Base-by-base conservation (phyloP, 2,329 filamentous ascomycete species). In the Neurospora sp. region DNA sequence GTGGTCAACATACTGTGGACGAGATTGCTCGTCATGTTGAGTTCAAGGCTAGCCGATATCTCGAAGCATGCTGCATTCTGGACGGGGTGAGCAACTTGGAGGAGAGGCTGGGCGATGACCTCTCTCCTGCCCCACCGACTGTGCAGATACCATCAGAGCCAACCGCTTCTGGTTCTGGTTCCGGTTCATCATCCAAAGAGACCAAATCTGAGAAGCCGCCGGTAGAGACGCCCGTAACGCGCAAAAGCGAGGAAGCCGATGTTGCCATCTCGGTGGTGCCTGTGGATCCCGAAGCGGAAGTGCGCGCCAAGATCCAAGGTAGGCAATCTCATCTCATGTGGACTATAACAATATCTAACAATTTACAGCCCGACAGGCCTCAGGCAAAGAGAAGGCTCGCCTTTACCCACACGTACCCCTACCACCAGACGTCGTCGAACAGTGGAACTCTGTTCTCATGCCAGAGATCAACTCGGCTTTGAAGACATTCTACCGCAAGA, bases 391-490 rank as follows among this genome's bases (percentile, higher is more conserved):
- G 6, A 88, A 87, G 70, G 80, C 85, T 67, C 85, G 86, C 41
- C 81, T 89, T 2, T 90, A 88, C 72, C 87, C 87, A 0, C 85
- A 89, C 68, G 84, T 88, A 0, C 79, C 84, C 0, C 80, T 90
- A 0, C 81, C 88, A 0, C 83, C 87, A 3, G 87, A 89, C 11
- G 83, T 88, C 2, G 81, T 93, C 2, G 88, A 92, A 41, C 86
- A 89, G 72, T 95, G 91, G 91, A 90, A 93, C 74, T 83, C 83
- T 1, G 85, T 85, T 2, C 80, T 93, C 70, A 91, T 92, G 82
- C 89, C 90, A 1, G 89, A 92, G 71, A 87, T 95, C 71, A 91
- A 92, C 77, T 83, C 87, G 19, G 87, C 92, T 1, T 84, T 93
- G 17, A 87, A 89, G 28, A 85, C 87, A 67, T 92, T 92, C 71